Conservation (phyloP, 2,329 filamentous ascomycete genomes). For the Pestalotiopsis fici region DNA sequence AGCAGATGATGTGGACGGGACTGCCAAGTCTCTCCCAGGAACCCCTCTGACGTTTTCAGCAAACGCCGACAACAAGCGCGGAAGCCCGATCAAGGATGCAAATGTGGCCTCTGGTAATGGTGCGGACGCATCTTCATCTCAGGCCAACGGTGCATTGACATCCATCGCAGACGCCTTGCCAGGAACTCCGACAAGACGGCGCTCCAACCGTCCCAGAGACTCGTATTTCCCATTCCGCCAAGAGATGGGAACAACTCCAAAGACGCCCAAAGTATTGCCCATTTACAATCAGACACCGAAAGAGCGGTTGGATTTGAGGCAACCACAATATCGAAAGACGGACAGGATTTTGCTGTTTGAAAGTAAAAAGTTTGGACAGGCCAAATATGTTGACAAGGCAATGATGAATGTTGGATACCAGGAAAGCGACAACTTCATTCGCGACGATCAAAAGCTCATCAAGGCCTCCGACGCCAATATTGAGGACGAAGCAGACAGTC, state of each 20-base stretch:
- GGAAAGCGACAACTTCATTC: constrained; percentile 85
- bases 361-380: constrained; percentile 80
- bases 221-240: constrained; percentile 55
- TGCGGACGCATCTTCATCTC: constrained; percentile 43
- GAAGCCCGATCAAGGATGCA: constrained; percentile 47
- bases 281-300: constrained; percentile 78
- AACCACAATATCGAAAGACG: constrained; percentile 74
- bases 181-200: constrained; percentile 42
- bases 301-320: constrained; percentile 76
- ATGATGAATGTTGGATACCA: constrained; percentile 97
- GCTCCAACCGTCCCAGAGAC: constrained; percentile 49
- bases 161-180: constrained; percentile 22
- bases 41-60: constrained; percentile 31
- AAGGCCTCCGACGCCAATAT: constrained; percentile 61
- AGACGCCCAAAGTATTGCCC: constrained; percentile 68
- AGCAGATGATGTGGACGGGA: constrained; percentile 83
- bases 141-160: constrained; percentile 29
- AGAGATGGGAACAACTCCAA: constrained; percentile 47
- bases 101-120: constrained; percentile 40
- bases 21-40: constrained; percentile 48
- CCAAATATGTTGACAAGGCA: constrained; percentile 90
- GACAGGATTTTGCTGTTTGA: constrained; percentile 81
- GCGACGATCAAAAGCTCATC: constrained; percentile 72
- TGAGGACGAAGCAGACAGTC: constrained; percentile 59
- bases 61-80: constrained; percentile 41